Evolutionary conservation across 805 yeast species (phyloP), one percentile per base, ranked within the genome.

Genomic region (Candida taoyuanica): DNA sequence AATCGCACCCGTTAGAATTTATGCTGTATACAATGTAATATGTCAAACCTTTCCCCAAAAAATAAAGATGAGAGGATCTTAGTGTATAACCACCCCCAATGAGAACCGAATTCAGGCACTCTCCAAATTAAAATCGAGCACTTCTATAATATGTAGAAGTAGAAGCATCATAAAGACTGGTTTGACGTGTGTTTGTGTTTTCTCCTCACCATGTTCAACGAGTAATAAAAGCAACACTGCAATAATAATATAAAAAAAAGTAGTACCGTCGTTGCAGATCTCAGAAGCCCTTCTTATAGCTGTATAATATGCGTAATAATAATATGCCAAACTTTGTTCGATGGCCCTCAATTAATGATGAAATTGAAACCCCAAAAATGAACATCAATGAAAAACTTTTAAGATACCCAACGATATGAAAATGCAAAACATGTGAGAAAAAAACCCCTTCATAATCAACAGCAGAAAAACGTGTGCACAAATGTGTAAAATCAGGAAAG

Each of bases 391-490:
- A 42, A 36, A 37, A 42, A 38, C 40, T 33, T 34, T 41, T 36
- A 37, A 36, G 40, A 37, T 32, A 36, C 42, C 39, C 43, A 40
- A 40, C 40, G 40, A 40, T 31, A 30, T 34, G 40, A 40, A 34
- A 31, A 37, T 37, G 39, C 39, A 35, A 37, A 36, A 28, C 41
- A 35, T 40, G 45, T 41, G 39, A 41, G 45, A 41, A 37, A 33
- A 37, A 25, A 25, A 25, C 28, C 16, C 7, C 39, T 34, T 34
- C 39, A 37, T 37, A 41, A 37, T 37, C 40, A 36, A 40, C 39
- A 40, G 36, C 40, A 29, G 39, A n/a, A 34, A 39, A 18, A 25
- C 36, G 19, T 33, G 31, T 29, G 32, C 16, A 34, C 18, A 23
- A 33, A 34, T 31, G 13, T 11, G 28, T 11, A 13, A 25, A n/a